Evolutionary conservation across 192 early-diverging fungal genomes (phyloP).

Genomic region (Polychytrium aggregatum): DNA sequence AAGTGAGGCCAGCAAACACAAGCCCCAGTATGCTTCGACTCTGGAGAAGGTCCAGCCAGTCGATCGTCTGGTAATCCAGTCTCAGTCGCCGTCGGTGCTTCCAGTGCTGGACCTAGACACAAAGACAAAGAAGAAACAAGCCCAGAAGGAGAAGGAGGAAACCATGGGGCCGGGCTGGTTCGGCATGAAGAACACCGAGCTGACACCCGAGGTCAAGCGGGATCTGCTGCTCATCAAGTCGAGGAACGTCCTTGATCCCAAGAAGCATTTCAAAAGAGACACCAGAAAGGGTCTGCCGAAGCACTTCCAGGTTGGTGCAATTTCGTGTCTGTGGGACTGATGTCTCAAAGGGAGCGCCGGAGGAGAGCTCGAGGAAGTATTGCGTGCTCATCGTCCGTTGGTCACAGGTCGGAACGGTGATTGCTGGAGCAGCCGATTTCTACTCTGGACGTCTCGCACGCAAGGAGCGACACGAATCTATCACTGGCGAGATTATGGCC

Average conservation of each 20-base stretch:
- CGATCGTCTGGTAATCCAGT: too few species aligned
- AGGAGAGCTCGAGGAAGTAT: too few species aligned
- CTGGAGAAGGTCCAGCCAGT: too few species aligned
- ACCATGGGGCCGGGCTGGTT: too few species aligned
- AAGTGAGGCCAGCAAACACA: too few species aligned
- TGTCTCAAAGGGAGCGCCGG: too few species aligned
- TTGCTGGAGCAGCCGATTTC: conserved; percentile 80
- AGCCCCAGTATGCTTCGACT: too few species aligned
- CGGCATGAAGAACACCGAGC: conserved; percentile 67
- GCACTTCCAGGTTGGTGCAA: conserved; percentile 66
- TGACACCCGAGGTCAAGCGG: conserved; percentile 82
- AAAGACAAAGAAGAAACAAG: too few species aligned
- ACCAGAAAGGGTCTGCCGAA: conserved; percentile 64
- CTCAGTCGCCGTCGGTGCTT: too few species aligned
- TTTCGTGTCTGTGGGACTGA: conserved; percentile 5
- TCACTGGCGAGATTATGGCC: conserved; percentile 81
- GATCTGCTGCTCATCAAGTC: conserved; percentile 80
- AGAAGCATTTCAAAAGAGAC: conserved; percentile 79
- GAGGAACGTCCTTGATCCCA: conserved; percentile 82
- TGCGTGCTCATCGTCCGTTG: background rate
- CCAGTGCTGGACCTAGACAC: too few species aligned
- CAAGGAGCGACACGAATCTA: conserved; percentile 71
- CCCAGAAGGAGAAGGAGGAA: too few species aligned
- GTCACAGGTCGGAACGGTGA: conserved; percentile 62
- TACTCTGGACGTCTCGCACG: conserved; percentile 74